A percentile compares a stretch with the other conserved stretches of the same genome.
These are phyloP conservation scores for Chenopodium album DNA, from an alignment of 148 eudicot species.

Conservation along the genomic window DNA sequence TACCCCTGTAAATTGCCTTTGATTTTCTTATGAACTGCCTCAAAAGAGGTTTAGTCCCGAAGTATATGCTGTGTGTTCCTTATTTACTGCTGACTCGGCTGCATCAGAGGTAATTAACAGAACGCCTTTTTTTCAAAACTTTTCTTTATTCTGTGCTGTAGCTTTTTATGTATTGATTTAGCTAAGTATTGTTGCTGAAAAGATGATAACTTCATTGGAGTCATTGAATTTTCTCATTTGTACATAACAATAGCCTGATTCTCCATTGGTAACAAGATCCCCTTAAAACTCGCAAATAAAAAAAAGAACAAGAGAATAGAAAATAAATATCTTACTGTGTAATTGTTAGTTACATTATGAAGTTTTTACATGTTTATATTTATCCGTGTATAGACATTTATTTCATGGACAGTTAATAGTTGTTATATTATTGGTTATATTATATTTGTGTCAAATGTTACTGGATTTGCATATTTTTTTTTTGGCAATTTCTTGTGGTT, in stretches of 20 bases:
- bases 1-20: too few relatives aligned
- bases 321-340: not conserved
- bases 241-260: not conserved
- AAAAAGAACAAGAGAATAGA: not conserved
- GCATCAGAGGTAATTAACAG: constrained; percentile 18
- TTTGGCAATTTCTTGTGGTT: not conserved
- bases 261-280: not conserved
- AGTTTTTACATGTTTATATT: not conserved
- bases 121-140: not conserved
- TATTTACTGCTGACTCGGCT: constrained; percentile 5
- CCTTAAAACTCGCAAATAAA: not conserved
- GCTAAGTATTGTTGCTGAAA: not conserved
- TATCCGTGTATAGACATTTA: not conserved
- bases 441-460: not conserved
- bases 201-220: not conserved
- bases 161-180: not conserved
- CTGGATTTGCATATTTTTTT: not conserved
- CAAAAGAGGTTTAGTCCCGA: not conserved
- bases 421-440: not conserved
- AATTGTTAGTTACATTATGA: not conserved
- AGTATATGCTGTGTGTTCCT: not conserved
- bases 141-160: not conserved
- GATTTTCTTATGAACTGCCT: not conserved
- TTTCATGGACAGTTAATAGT: not conserved
- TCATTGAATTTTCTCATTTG: not conserved